Conservation (phyloP, 108 stramenopile species). For the Nitzschia palea region DNA sequence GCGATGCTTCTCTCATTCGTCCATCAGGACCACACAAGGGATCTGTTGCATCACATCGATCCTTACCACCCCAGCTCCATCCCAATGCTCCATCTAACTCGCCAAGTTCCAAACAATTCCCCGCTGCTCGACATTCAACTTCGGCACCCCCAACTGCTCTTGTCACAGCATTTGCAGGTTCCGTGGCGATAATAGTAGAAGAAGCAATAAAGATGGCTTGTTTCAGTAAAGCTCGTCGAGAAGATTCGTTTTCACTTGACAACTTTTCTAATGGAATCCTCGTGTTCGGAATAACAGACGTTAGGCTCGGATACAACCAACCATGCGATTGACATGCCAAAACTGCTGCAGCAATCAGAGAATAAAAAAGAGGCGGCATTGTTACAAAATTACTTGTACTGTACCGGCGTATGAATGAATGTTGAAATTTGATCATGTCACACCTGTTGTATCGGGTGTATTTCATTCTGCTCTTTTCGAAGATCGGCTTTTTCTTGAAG, state of each 20-base stretch:
- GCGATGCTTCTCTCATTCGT: slow-evolving; percentile 36
- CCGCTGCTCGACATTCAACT: slow-evolving; percentile 58
- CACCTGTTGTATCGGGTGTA: too few species aligned
- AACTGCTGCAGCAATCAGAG: too few species aligned
- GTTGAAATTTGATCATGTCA: too few species aligned
- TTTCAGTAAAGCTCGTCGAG: background rate
- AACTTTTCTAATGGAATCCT: too few species aligned
- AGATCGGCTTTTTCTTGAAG: too few species aligned
- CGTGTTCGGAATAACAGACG: too few species aligned
- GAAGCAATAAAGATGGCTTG: background rate
- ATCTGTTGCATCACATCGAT: slow-evolving; percentile 82
- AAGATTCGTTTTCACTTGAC: background rate
- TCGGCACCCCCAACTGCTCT: slow-evolving; percentile 78
- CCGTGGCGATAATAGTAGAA: background rate
- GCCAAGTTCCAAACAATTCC: slow-evolving; percentile 77
- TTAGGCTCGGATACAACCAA: too few species aligned
- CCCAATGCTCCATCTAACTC: slow-evolving; percentile 87
- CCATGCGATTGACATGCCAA: too few species aligned
- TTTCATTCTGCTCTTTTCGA: too few species aligned
- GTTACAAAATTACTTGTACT: background rate
- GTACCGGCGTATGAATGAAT: too few species aligned
- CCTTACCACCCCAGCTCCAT: slow-evolving; percentile 84
- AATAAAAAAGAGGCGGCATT: background rate
- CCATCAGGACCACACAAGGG: slow-evolving; percentile 73
- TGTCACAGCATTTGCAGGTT: slow-evolving; percentile 45